These are phyloP conservation scores for Aspergillus quadrilineatus DNA, from an alignment of 2,329 filamentous ascomycete species.

Conservation along the genomic window DNA sequence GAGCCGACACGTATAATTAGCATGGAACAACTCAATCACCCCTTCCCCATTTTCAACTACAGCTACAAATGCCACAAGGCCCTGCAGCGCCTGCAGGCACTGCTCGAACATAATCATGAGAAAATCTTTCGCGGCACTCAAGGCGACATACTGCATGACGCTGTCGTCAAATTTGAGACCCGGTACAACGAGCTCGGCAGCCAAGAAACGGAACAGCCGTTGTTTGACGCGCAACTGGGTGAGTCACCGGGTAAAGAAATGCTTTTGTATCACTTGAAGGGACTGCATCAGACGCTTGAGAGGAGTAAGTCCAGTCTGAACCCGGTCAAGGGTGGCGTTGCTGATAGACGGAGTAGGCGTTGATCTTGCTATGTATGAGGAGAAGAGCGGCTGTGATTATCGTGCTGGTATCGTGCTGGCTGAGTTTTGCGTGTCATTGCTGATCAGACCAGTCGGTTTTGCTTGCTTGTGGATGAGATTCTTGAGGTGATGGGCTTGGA, in stretches of 20 bases:
- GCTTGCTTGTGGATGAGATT: neutral
- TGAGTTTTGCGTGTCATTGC: neutral
- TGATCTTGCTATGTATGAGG: neutral
- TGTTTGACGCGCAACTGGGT: neutral
- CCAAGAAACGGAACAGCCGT: neutral
- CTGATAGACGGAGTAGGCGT: neutral
- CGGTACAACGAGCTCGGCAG: neutral
- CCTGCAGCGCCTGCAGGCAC: neutral
- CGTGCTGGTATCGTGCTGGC: neutral
- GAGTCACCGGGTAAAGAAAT: too few species aligned
- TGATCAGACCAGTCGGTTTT: neutral
- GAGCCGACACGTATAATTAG: neutral
- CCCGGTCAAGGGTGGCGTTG: neutral
- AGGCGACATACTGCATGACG: neutral
- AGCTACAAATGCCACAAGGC: neutral
- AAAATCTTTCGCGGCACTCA: neutral
- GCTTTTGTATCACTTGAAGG: neutral
- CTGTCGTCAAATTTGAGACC: neutral
- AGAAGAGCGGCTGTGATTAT: neutral
- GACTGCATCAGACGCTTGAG: neutral
- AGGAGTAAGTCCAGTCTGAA: neutral
- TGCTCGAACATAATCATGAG: neutral
- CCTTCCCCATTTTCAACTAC: neutral
- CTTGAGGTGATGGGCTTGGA: neutral
- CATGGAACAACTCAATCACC: neutral